Evolutionary conservation across 129 eudicot species (phyloP), one percentile per base, ranked within the genome.

Genomic region (Tagetes patula): DNA sequence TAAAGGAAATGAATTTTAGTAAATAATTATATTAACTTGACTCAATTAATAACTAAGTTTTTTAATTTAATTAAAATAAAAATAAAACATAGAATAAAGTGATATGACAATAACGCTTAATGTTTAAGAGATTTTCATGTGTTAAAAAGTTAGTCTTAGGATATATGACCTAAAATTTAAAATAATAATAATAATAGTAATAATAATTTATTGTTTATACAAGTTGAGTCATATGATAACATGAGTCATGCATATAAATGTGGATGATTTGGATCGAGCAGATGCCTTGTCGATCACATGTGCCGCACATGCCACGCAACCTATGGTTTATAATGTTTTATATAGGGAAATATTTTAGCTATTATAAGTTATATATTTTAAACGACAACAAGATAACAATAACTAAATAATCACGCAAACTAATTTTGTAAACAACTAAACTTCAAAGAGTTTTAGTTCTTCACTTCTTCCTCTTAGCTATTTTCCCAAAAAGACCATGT

Each of bases 271-370:
- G 4, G 52, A 39, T 70, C 77, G 61, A 60, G 33, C 69, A 59
- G 61, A 73, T 73, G 69, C 37, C 42, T 20, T 59, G 77, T 73
- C 77, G 39, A 46, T 14, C 69, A 47, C 77, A 73, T 73, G 77
- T 47, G 20, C 20, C 37, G 46, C 77, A 73, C 77, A 73, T 73
- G 77, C 69, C 13, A 69, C 45, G 11, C 43, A 4, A 33, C 46
- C 39, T 7, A 27, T 5, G 47, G 42, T 63, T 31, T n/a, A 65
- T 65, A 65, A 7, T 65, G 53, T 42, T 42, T 41, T 13, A 63
- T 49, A 20, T 20, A 20, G 14, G 55, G 27, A 8, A 2, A 0
- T 6, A 49, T 12, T 50, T 50, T 3, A 50, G 27, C 13, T 13
- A n/a, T 3, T 6, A 32, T 31, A 8, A 58, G 64, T 32, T 58